Percentiles rank a stretch among this genome's conserved stretches.
phyloP scores from a whole-genome alignment of 257 asterid genomes.

The Solanum pinnatisectum region DNA sequence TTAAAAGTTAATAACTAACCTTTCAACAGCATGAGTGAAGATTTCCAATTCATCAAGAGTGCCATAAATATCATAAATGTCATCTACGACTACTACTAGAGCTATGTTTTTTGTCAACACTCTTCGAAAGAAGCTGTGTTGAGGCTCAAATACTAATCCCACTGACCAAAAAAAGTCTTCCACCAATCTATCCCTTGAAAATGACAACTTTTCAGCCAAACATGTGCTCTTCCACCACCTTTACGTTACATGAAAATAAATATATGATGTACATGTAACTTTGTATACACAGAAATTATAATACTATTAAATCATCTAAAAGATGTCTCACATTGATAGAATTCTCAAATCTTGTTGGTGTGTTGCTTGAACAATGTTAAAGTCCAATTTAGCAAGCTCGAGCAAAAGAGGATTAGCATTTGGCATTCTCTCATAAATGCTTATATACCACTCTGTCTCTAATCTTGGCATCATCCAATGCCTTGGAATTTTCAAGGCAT shows the following conservation, averaged over 20 bases:
- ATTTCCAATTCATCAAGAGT: neutral
- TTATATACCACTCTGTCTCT: neutral
- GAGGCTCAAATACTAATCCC: neutral
- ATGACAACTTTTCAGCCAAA: neutral
- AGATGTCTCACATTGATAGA: no score
- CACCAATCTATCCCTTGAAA: neutral
- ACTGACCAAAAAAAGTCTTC: neutral
- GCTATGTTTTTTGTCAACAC: neutral
- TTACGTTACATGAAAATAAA: neutral
- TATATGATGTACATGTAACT: no score
- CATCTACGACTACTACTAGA: neutral
- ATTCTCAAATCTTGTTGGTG: no score
- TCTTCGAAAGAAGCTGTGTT: neutral
- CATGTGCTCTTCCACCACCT: neutral
- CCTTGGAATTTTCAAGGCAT: slow-evolving; percentile 27
- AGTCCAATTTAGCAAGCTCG: no score
- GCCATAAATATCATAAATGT: neutral
- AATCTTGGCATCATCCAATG: neutral
- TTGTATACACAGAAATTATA: no score
- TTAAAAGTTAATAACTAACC: neutral
- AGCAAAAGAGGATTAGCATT: no score
- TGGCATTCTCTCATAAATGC: no score
- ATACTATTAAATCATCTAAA: no score
- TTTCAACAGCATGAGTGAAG: neutral
- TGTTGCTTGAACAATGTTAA: no score